A percentile compares a stretch with the other conserved stretches of the same genome.
These are phyloP conservation scores for Russula vinacea DNA, from an alignment of 768 basidiomycete species.

Conservation along the genomic window DNA sequence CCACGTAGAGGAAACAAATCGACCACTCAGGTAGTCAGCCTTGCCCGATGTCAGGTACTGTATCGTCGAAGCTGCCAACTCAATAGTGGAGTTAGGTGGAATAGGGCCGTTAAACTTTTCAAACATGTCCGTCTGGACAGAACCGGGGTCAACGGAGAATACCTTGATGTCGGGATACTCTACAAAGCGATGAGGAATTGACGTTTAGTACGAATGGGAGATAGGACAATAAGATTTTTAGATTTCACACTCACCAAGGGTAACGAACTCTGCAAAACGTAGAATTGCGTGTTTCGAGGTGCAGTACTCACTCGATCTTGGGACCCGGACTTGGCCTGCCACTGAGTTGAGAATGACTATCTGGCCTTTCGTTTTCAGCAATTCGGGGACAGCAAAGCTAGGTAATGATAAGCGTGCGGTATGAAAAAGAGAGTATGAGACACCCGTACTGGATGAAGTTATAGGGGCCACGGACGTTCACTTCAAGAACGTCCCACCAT, in stretches of 20 bases:
- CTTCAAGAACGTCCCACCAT: constrained; percentile 24
- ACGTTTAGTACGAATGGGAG: background rate
- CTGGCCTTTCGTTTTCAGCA: constrained; percentile 17
- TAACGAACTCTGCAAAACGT: constrained; percentile 17
- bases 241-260: constrained; percentile 10
- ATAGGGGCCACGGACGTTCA: constrained; percentile 23
- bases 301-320: constrained; percentile 19
- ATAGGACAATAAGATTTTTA: background rate
- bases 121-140: background rate
- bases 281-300: constrained; percentile 15
- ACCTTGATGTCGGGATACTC: constrained; percentile 16
- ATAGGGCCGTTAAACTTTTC: background rate
- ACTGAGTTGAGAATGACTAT: background rate
- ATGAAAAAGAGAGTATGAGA: background rate
- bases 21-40: constrained; percentile 14
- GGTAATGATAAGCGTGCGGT: background rate
- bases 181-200: background rate
- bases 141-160: constrained; percentile 1
- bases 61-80: constrained; percentile 7
- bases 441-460: constrained; percentile 12
- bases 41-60: constrained; percentile 10
- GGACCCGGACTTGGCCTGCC: background rate
- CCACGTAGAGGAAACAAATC: constrained; percentile 13
- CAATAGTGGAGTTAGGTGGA: background rate
- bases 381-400: constrained; percentile 16